These are phyloP conservation scores for Colletotrichum acutatum DNA, from an alignment of 2,329 filamentous ascomycete genomes.

Conservation along the genomic window DNA sequence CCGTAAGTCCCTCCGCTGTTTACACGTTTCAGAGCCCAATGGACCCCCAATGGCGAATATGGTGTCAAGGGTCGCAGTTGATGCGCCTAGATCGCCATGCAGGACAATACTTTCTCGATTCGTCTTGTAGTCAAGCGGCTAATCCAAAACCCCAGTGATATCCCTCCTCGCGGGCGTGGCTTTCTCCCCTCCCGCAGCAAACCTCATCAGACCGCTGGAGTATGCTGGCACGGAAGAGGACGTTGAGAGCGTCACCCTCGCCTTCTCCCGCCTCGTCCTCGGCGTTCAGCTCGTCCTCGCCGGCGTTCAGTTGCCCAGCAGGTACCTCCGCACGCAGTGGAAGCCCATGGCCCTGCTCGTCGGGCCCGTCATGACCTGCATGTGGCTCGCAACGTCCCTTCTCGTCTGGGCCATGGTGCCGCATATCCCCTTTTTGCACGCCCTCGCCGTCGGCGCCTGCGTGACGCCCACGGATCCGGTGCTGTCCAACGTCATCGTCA, in stretches of 20 bases:
- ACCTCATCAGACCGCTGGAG: slow-evolving; percentile 79
- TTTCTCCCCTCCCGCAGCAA: slow-evolving; percentile 81
- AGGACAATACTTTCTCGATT: not conserved
- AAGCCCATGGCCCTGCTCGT: slow-evolving; percentile 78
- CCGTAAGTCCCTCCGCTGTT: slow-evolving; percentile 62
- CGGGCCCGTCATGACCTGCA: slow-evolving; percentile 84
- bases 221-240: slow-evolving; percentile 72
- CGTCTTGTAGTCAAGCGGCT: slow-evolving; percentile 14
- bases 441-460: slow-evolving; percentile 83
- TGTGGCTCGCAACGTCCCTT: slow-evolving; percentile 88
- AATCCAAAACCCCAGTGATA: slow-evolving; percentile 70
- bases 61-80: not conserved
- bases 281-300: slow-evolving; percentile 92
- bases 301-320: slow-evolving; percentile 86
- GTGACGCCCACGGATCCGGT: slow-evolving; percentile 94
- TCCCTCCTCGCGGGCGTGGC: slow-evolving; percentile 82
- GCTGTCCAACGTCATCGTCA: slow-evolving; percentile 88
- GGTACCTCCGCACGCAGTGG: slow-evolving; percentile 84
- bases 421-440: slow-evolving; percentile 77
- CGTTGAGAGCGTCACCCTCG: slow-evolving; percentile 78
- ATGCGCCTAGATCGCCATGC: not conserved
- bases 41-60: not conserved
- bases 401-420: slow-evolving; percentile 83
- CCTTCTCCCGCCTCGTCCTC: slow-evolving; percentile 87
- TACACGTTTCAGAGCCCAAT: not conserved